Base-by-base conservation (phyloP, 306 rosid genomes). In the Cucurbita moschata region DNA sequence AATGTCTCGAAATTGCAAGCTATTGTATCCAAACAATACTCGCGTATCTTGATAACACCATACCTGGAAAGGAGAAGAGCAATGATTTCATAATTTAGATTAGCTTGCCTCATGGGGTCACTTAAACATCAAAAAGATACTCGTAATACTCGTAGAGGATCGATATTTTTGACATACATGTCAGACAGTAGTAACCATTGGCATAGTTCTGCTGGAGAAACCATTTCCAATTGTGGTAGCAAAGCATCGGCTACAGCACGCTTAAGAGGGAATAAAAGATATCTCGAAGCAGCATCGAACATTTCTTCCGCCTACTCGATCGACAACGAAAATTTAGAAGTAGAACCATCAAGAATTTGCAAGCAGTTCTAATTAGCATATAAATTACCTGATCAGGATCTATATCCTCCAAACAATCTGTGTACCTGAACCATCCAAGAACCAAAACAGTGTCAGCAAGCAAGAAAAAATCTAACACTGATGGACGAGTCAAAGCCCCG, bases 271-370 rank as follows among this genome's bases (percentile, higher is more conserved):
- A 93, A 93, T 74, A 93, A 40, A 74, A 93, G 77, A 76, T 90
- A 93, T 88, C 98, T 86, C 16, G 97, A 86, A 81, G 97, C 97
- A 75, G 88, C 93, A 85, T 90, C 97, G 57, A 88, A 88, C 83
- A 90, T 85, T 88, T 90, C 97, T 82, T 87, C 97, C 10, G 90
- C 98, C 96, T 93, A 88, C 66, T 51, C 72, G 65, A 75, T 72
- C 55, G 51, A 54, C 14, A 23, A 76, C 40, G 4, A 79, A 26
- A 38, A 67, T 83, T 80, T 55, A 50, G 38, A 44, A 47, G 79
- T 54, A 49, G 44, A 62, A 63, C 49, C 13, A 7, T 62, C 26
- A 74, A 58, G 66, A 74, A 44, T 39, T 44, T 49, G 55, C 30
- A 46, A 74, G 65, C 46, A 62, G 71, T 62, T 60, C 72, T 60